These are phyloP conservation scores for Colletotrichum sojae DNA, from an alignment of 2,329 filamentous ascomycete genomes.

Conservation along the genomic window DNA sequence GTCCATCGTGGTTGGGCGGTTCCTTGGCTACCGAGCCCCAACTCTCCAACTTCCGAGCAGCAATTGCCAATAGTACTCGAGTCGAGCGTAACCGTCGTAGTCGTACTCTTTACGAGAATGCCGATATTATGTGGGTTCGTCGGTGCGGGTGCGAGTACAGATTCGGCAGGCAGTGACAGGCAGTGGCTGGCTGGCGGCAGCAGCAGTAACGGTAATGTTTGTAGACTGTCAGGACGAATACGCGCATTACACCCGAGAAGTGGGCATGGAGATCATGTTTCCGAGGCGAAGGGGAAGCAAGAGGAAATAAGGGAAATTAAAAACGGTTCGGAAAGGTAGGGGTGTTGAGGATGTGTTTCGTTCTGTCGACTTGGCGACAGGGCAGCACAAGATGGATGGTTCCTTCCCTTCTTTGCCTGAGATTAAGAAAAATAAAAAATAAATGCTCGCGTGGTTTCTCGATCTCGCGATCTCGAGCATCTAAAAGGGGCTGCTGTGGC, in stretches of 20 bases:
- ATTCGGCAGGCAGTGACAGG: not conserved
- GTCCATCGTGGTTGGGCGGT: conserved; percentile 27
- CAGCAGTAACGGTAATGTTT: too few species aligned
- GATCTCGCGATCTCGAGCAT: too few species aligned
- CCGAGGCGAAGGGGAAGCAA: conserved; percentile 14
- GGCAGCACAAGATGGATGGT: not conserved
- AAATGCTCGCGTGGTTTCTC: too few species aligned
- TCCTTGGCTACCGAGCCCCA: not conserved
- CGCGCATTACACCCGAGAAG: conserved; percentile 33
- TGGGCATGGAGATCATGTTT: conserved; percentile 25
- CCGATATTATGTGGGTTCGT: conserved; percentile 14
- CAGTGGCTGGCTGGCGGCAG: too few species aligned
- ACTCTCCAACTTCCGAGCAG: too few species aligned
- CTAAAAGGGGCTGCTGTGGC: too few species aligned
- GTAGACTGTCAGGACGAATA: conserved; percentile 7
- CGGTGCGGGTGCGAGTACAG: not conserved
- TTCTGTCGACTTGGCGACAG: not conserved
- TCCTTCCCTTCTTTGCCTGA: not conserved
- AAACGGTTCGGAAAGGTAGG: conserved; percentile 14
- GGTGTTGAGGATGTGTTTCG: not conserved
- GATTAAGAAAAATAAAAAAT: not conserved
- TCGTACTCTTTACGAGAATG: conserved; percentile 31
- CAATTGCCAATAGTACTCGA: not conserved
- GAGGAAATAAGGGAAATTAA: conserved; percentile 34
- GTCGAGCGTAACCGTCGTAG: conserved; percentile 26